A percentile compares a stretch with the other conserved stretches of the same genome.
Evolutionary conservation across 306 rosid species (phyloP).

Genomic region (Gleditsia sinensis): DNA sequence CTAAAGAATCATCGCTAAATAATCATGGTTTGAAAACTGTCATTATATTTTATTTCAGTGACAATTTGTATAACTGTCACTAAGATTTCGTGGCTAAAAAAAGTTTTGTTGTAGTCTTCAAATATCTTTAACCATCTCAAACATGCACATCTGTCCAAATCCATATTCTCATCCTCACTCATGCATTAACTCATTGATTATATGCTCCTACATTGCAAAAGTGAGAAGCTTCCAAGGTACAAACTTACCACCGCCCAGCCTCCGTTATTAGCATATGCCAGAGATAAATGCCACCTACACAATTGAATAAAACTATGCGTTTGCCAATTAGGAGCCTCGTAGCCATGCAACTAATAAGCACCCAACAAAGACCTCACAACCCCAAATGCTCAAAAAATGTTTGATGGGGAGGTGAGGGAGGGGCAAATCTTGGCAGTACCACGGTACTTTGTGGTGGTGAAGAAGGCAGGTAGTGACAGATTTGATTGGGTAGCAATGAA

Average conservation of each 20-base stretch:
- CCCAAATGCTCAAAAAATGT: background rate
- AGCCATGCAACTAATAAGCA: background rate
- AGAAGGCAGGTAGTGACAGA: constrained; percentile 30
- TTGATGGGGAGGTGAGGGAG: constrained; percentile 32
- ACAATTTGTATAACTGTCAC: no score
- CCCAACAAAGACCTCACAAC: background rate
- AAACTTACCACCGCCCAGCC: background rate
- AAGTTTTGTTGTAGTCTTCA: no score
- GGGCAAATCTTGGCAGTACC: constrained; percentile 41
- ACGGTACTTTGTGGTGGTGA: constrained; percentile 34
- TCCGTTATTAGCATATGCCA: background rate
- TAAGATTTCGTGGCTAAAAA: no score
- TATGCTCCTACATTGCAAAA: background rate
- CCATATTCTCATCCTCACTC: background rate
- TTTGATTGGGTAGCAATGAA: constrained; percentile 43
- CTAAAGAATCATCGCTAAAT: no score
- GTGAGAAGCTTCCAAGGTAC: background rate
- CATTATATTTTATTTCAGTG: no score
- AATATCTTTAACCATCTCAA: no score
- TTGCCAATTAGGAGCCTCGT: background rate
- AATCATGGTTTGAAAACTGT: no score
- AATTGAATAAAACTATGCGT: background rate
- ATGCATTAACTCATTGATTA: background rate
- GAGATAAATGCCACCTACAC: background rate
- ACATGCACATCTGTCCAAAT: background rate